Evolutionary conservation across 1,139 yeast genomes (phyloP), one percentile per base, ranked within the genome.

Genomic region (Hyphopichia pseudoburtonii): DNA sequence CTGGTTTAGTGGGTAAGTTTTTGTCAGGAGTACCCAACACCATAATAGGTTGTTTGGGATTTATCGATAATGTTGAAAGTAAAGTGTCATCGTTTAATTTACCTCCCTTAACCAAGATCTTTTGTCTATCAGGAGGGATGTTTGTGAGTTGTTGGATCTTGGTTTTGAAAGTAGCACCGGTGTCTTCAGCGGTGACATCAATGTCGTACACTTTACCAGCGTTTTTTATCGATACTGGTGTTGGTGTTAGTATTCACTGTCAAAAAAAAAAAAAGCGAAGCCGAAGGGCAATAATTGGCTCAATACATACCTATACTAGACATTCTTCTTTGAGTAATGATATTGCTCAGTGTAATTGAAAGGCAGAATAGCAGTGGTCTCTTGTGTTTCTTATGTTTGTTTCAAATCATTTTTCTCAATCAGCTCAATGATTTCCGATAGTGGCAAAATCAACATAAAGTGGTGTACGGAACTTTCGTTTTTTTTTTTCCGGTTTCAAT

Each of bases 1-100:
- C 66, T 10, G 88, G 89, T 18, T 78, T 80, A 9, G 70, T 56
- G 7, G 88, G 83, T 42, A 83, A 61, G 38, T 74, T 80, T 38
- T 73, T 71, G 46, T 86, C 92, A 1, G 96, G 94, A 1, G 97
- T 83, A 16, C 99, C 99, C 43, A 92, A 71, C 43, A 94, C 86
- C 96, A 92, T 86, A 25, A 92, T 73, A 15, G 81, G 75, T 48
- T 82, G 86, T 33, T 77, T 78, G 14, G 76, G 69, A 53, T 84
- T 86, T 47, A 89, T 65, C 21, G 73, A 72, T 40, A 85, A 68
- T 6, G 65, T 50, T 12, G 64, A 59, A 3, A 64, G 46, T 8
- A 52, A 34, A 10, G 73, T 72, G 42, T 83, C 88, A 60, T 88
- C 94, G 43, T 74, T 73, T 50, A 92, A 66, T 59, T 89, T 94